Evolutionary conservation across 345 rosid species (phyloP), one percentile per base, ranked within the genome.

Genomic region (Carallia brachiata): DNA sequence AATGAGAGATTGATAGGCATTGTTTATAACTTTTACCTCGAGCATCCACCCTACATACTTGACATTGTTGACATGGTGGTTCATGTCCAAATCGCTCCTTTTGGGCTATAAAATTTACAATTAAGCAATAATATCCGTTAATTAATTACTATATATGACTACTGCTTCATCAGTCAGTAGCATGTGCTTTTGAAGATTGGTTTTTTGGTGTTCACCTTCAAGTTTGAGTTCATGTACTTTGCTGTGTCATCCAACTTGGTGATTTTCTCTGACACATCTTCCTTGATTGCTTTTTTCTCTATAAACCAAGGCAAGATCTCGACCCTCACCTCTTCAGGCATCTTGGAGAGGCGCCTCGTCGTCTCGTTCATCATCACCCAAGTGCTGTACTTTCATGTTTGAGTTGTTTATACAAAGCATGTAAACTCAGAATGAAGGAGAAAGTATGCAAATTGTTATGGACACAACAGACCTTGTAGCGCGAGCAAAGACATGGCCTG

Each of bases 281-380:
- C 90, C 72, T 76, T 69, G 80, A 89, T 84, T 61, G 91, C 91
- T 67, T 79, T 81, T 71, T 82, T 87, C 59, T 81, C 77, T 37
- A 81, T 87, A 66, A 87, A 89, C 94, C 89, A 86, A 5, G 91
- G 94, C 8, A 85, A 74, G 53, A 87, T 79, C 75, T 89, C 94
- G 2, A 73, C 86, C 62, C 85, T 79, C 57, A 89, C 94, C 40
- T 83, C 88, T 31, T 81, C 84, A 2, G 94, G 94, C 83, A 89
- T 84, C 79, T 89, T 86, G 0, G 89, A 89, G 44, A 89, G 86
- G 23, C 87, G 77, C 76, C 94, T 84, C 39, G 94, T 87, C 74
- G 75, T 75, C 77, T 87, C 74, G 48, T 87, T 89, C 94, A 87
- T 89, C 89, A 85, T 86, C 65, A 87, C 94, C 91, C 89, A 89